phyloP scores from a whole-genome alignment of 2,329 filamentous ascomycete species.

The Fusarium musae region DNA sequence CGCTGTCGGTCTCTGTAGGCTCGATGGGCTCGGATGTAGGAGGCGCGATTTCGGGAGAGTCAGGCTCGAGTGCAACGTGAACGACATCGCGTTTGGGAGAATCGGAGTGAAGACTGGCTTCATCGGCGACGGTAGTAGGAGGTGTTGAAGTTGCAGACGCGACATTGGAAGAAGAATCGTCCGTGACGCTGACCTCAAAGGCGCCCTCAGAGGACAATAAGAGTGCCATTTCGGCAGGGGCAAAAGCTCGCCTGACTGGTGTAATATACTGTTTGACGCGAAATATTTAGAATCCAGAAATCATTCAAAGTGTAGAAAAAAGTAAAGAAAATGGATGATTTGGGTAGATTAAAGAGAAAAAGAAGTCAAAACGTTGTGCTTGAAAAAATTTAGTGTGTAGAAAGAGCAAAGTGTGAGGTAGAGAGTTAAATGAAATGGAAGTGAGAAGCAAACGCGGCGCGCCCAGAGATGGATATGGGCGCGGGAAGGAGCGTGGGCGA shows the following conservation, averaged over 20 bases:
- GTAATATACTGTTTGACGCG: constrained; percentile 33
- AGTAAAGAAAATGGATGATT: not conserved
- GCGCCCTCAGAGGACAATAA: constrained; percentile 48
- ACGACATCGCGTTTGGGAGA: constrained; percentile 53
- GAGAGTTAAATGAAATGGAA: constrained; percentile 24
- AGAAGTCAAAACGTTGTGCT: constrained; percentile 1
- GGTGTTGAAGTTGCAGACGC: constrained; percentile 71
- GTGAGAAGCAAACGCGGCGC: constrained; percentile 38
- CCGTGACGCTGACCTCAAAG: constrained; percentile 42
- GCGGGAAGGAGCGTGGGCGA: constrained; percentile 36
- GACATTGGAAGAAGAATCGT: constrained; percentile 60
- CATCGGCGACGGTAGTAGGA: constrained; percentile 73
- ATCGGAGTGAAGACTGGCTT: constrained; percentile 65
- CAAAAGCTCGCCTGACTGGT: constrained; percentile 9
- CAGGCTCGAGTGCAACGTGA: constrained; percentile 45
- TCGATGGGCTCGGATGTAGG: constrained; percentile 20
- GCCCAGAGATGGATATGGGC: constrained; percentile 34
- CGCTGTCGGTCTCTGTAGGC: constrained; percentile 14
- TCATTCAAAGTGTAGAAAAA: constrained; percentile 17
- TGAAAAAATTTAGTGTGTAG: constrained; percentile 4
- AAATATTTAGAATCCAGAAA: constrained; percentile 22
- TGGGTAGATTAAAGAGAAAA: not conserved
- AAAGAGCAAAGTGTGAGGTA: constrained; percentile 2
- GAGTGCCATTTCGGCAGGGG: constrained; percentile 46
- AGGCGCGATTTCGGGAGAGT: constrained; percentile 44